A percentile compares a stretch with the other conserved stretches of the same genome.
phyloP scores from a whole-genome alignment of 495 filamentous ascomycete genomes.

The Schizothecium vesticola region DNA sequence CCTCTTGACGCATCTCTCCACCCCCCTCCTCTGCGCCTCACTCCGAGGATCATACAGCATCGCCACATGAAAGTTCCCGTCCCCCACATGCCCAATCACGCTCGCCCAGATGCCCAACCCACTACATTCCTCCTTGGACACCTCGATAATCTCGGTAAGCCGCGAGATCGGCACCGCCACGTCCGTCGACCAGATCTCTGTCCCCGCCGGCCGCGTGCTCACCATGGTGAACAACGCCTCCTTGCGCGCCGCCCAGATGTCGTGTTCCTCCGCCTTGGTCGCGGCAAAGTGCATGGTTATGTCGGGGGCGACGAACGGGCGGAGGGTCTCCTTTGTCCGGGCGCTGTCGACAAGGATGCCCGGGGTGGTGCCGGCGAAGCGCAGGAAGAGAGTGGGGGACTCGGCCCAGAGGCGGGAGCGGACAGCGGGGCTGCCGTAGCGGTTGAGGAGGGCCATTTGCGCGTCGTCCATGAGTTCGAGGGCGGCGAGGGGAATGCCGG shows the following conservation, averaged over 20 bases:
- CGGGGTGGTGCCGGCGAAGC: constrained; percentile 35
- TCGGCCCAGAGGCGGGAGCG: constrained; percentile 50
- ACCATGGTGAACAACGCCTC: constrained; percentile 58
- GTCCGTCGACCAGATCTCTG: constrained; percentile 64
- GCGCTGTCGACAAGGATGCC: constrained; percentile 39
- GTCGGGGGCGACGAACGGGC: constrained; percentile 22
- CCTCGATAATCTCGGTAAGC: constrained; percentile 62
- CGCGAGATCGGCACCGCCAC: constrained; percentile 65
- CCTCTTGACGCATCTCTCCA: constrained; percentile 18
- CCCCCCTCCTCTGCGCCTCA: constrained; percentile 17
- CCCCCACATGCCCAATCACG: constrained; percentile 70
- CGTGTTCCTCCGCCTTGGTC: constrained; percentile 51
- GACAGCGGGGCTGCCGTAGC: constrained; percentile 51
- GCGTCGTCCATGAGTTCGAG: constrained; percentile 70
- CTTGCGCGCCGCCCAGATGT: constrained; percentile 65
- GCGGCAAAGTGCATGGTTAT: constrained; percentile 53
- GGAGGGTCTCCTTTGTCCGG: constrained; percentile 35
- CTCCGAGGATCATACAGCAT: constrained; percentile 30
- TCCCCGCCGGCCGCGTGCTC: constrained; percentile 42
- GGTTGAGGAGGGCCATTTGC: constrained; percentile 68
- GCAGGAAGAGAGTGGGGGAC: constrained; percentile 68
- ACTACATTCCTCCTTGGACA: constrained; percentile 58
- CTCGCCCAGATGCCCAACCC: constrained; percentile 60
- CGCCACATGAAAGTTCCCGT: constrained; percentile 34
- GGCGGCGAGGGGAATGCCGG: constrained; percentile 61